These are phyloP conservation scores for Plectosphaerella plurivora DNA, from an alignment of 2,329 filamentous ascomycete genomes.

Conservation along the genomic window DNA sequence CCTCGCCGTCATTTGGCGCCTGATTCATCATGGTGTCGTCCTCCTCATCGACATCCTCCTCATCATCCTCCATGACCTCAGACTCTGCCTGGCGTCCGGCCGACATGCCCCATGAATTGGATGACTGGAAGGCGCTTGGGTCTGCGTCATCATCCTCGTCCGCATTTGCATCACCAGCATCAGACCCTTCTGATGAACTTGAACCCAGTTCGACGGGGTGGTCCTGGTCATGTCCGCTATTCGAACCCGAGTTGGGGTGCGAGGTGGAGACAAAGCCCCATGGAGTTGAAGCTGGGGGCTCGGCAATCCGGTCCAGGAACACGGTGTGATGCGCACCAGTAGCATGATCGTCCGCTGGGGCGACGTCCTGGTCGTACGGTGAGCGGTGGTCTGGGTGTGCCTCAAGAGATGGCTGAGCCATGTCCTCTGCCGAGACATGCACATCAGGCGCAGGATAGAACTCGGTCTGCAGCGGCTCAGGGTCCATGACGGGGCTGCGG, in stretches of 20 bases:
- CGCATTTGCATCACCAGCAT: neutral
- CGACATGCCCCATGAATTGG: neutral
- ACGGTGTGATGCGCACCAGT: neutral
- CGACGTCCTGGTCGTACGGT: too few species aligned
- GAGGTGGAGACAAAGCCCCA: constrained; percentile 8
- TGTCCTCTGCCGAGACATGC: too few species aligned
- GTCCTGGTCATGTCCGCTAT: neutral
- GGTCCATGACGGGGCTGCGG: neutral
- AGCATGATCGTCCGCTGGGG: too few species aligned
- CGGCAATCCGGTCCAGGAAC: constrained; percentile 6
- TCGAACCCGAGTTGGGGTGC: too few species aligned
- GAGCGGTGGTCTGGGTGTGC: too few species aligned
- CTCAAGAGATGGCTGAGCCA: too few species aligned
- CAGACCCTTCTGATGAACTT: neutral
- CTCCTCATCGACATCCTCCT: constrained; percentile 4
- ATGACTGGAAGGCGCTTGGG: neutral
- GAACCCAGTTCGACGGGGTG: neutral
- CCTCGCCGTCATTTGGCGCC: constrained; percentile 5
- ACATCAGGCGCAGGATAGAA: too few species aligned
- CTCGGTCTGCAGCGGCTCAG: neutral
- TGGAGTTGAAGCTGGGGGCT: constrained; percentile 6
- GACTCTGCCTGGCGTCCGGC: neutral
- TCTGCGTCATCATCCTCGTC: neutral
- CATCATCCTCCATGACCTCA: constrained; percentile 3
- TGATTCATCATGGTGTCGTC: constrained; percentile 1